Evolutionary conservation across 2,329 filamentous ascomycete species (phyloP).

Genomic region (Talaromyces albobiverticillius): DNA sequence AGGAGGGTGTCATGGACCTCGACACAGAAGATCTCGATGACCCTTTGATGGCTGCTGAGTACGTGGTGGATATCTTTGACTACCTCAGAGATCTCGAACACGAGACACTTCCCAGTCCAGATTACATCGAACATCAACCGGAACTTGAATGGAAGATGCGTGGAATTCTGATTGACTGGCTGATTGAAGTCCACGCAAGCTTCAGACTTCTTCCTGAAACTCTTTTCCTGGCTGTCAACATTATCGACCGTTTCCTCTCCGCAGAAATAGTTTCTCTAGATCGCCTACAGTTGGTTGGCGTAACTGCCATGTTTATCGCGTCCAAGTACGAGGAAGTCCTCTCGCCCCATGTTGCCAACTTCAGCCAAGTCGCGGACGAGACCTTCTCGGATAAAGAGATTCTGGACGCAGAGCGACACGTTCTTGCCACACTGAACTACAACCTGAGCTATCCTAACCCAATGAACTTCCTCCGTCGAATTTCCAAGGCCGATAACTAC

Average conservation of each 20-base stretch:
- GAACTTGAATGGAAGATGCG: conserved; percentile 99
- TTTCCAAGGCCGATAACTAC: conserved; percentile 99
- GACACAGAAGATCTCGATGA: conserved; percentile 88
- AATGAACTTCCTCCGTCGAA: conserved; percentile 98
- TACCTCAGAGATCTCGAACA: conserved; percentile 87
- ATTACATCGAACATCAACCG: conserved; percentile 93
- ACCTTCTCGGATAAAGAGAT: conserved; percentile 95
- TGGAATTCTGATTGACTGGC: conserved; percentile 94
- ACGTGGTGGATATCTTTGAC: conserved; percentile 95
- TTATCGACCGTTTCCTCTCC: conserved; percentile 96
- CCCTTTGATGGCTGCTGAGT: conserved; percentile 96
- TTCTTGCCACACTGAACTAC: conserved; percentile 87
- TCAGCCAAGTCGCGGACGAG: conserved; percentile 94
- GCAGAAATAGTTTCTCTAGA: conserved; percentile 94
- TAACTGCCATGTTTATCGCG: conserved; percentile 99
- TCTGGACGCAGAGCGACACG: conserved; percentile 91
- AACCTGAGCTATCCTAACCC: conserved; percentile 98
- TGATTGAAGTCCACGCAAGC: conserved; percentile 95
- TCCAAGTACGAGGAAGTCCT: conserved; percentile 99
- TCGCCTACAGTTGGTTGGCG: conserved; percentile 91
- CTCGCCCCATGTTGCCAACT: conserved; percentile 94
- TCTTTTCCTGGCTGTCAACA: conserved; percentile 93
- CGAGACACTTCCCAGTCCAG: conserved; percentile 76
- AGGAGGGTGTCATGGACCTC: conserved; percentile 54
- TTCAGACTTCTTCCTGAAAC: conserved; percentile 96